These are phyloP conservation scores for Tephrocybe sp. DNA, from an alignment of 768 basidiomycete species.

Conservation along the genomic window DNA sequence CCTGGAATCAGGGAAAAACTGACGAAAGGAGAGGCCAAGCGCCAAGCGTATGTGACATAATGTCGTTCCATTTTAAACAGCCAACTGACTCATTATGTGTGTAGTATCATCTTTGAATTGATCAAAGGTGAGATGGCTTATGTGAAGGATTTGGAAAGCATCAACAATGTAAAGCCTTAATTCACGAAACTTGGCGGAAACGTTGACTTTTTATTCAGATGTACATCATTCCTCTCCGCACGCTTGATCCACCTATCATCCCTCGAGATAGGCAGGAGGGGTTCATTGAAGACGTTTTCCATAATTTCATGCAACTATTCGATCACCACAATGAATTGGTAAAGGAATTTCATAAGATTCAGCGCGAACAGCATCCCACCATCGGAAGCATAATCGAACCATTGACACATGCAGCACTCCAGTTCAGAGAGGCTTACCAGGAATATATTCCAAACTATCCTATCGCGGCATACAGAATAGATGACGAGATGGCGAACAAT, in stretches of 20 bases:
- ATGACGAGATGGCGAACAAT: constrained; percentile 86
- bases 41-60: constrained; percentile 72
- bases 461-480: constrained; percentile 84
- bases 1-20: constrained; percentile 61
- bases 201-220: constrained; percentile 46
- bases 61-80: not conserved
- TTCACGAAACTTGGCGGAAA: not conserved
- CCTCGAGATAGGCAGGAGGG: constrained; percentile 63
- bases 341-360: constrained; percentile 80
- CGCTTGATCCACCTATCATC: constrained; percentile 77
- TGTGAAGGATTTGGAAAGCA: constrained; percentile 87
- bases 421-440: constrained; percentile 91
- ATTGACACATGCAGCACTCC: constrained; percentile 85
- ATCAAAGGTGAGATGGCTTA: constrained; percentile 97
- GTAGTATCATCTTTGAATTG: constrained; percentile 88
- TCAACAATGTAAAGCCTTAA: constrained; percentile 60
- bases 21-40: constrained; percentile 74
- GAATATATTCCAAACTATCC: constrained; percentile 94
- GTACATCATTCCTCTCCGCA: constrained; percentile 75
- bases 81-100: constrained; percentile 15
- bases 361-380: constrained; percentile 82
- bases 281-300: constrained; percentile 87
- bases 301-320: constrained; percentile 80
- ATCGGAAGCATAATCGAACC: constrained; percentile 82
- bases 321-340: constrained; percentile 76